Conservation (phyloP, 345 rosid species). For the Eucalyptus cladocalyx region DNA sequence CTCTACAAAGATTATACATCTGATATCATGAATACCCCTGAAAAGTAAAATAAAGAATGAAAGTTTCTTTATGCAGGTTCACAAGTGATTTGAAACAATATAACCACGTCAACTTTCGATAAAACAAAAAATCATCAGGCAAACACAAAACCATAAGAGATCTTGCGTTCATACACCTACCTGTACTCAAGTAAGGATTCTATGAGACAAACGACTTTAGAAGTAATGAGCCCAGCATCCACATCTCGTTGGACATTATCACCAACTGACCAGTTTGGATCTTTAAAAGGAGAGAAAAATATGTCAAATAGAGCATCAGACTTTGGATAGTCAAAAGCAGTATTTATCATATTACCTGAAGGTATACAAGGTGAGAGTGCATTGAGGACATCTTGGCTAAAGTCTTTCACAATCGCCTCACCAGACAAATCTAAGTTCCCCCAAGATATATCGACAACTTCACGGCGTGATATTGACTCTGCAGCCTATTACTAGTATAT, state of each 20-base stretch:
- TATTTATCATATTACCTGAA: constrained; percentile 32
- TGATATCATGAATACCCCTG: constrained; percentile 50
- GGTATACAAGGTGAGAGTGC: constrained; percentile 24
- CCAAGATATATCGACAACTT: constrained; percentile 26
- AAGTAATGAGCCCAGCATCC: constrained; percentile 39
- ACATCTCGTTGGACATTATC: constrained; percentile 8
- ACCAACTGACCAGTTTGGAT: constrained; percentile 20
- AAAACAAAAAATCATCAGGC: not conserved
- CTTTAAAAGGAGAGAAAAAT: constrained; percentile 5
- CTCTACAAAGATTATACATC: constrained; percentile 79
- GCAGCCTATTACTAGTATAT: constrained; percentile 52
- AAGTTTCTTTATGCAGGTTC: not conserved
- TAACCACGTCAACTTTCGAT: not conserved
- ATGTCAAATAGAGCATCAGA: not conserved
- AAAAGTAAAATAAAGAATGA: not conserved
- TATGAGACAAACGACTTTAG: constrained; percentile 49
- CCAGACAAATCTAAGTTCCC: constrained; percentile 25
- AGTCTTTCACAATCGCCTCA: constrained; percentile 26
- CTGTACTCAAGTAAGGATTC: constrained; percentile 68
- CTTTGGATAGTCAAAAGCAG: not conserved
- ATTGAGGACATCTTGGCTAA: constrained; percentile 30
- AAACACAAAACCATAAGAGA: not conserved
- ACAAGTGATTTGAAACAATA: not conserved
- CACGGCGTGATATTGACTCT: constrained; percentile 24
- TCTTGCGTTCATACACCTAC: constrained; percentile 12